Conservation (phyloP, 2,329 filamentous ascomycete species). For the Dryadomyces quercus-mongolicae region DNA sequence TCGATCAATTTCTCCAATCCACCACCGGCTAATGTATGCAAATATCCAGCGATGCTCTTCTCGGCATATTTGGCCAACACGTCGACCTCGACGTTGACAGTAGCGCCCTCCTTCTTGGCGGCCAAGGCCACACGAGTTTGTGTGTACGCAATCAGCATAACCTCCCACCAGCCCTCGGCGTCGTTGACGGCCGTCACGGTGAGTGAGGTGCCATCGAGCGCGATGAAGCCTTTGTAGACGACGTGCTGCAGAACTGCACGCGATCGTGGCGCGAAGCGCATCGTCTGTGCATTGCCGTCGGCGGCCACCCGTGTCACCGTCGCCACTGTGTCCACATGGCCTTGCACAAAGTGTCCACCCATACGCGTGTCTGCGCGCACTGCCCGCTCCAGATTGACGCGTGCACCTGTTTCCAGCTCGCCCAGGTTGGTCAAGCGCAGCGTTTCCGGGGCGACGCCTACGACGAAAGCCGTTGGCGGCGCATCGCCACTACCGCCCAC, state of each 20-base stretch:
- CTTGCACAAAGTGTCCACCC: constrained; percentile 97
- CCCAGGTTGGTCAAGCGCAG: constrained; percentile 94
- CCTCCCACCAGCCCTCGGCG: constrained; percentile 68
- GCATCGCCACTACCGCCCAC: constrained; percentile 10
- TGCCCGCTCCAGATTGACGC: constrained; percentile 87
- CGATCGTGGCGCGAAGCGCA: constrained; percentile 60
- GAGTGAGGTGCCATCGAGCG: constrained; percentile 86
- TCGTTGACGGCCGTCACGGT: constrained; percentile 84
- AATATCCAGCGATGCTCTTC: constrained; percentile 78
- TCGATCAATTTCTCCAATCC: constrained; percentile 60
- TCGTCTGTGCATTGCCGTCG: constrained; percentile 83
- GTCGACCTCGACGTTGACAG: constrained; percentile 88
- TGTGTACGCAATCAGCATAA: constrained; percentile 96
- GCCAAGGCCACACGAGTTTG: constrained; percentile 84
- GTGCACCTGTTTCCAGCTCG: constrained; percentile 47
- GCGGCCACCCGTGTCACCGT: constrained; percentile 58
- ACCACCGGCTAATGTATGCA: constrained; percentile 40
- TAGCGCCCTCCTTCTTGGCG: constrained; percentile 64
- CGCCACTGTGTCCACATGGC: constrained; percentile 87
- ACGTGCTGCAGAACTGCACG: constrained; percentile 68
- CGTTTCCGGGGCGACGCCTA: constrained; percentile 91
- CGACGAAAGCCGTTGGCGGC: constrained; percentile 50
- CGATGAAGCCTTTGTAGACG: constrained; percentile 92
- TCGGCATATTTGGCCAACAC: constrained; percentile 77
- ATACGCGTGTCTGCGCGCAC: constrained; percentile 86